A percentile compares a stretch with the other conserved stretches of the same genome.
Evolutionary conservation across 2,329 filamentous ascomycete species (phyloP).

Genomic region (Coleophoma cylindrospora): DNA sequence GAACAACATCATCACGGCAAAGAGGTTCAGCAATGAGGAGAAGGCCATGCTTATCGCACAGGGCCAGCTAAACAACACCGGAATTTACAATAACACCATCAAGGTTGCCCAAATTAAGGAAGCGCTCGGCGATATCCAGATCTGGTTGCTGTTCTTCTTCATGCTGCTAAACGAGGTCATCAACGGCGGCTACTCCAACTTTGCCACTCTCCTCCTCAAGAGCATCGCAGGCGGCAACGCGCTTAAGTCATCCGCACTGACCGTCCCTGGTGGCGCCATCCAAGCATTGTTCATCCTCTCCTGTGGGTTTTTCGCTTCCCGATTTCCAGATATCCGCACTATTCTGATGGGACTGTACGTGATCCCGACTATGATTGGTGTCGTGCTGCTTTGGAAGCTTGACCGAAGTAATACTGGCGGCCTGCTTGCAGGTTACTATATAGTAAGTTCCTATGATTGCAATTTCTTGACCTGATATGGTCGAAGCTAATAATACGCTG

Average conservation of each 20-base stretch:
- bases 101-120: constrained; percentile 18
- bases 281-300: constrained; percentile 34
- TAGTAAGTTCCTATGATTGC: constrained; percentile 28
- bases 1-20: background rate
- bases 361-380: constrained; percentile 40
- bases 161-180: background rate
- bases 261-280: constrained; percentile 35
- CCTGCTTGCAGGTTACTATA: constrained; percentile 35
- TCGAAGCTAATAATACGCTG: too few relatives aligned
- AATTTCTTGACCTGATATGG: too few relatives aligned
- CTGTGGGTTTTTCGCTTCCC: constrained; percentile 30
- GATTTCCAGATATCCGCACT: constrained; percentile 30
- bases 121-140: constrained; percentile 17
- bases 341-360: constrained; percentile 35
- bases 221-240: constrained; percentile 34
- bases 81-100: background rate
- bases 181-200: background rate
- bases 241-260: constrained; percentile 35
- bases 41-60: constrained; percentile 12
- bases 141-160: constrained; percentile 1
- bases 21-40: background rate
- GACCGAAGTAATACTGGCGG: constrained; percentile 31
- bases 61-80: constrained; percentile 1
- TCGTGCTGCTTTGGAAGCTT: constrained; percentile 32
- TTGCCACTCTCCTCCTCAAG: background rate